A percentile compares a stretch with the other conserved stretches of the same genome.
phyloP scores from a whole-genome alignment of 257 asterid species.

The Paulownia fortunei region DNA sequence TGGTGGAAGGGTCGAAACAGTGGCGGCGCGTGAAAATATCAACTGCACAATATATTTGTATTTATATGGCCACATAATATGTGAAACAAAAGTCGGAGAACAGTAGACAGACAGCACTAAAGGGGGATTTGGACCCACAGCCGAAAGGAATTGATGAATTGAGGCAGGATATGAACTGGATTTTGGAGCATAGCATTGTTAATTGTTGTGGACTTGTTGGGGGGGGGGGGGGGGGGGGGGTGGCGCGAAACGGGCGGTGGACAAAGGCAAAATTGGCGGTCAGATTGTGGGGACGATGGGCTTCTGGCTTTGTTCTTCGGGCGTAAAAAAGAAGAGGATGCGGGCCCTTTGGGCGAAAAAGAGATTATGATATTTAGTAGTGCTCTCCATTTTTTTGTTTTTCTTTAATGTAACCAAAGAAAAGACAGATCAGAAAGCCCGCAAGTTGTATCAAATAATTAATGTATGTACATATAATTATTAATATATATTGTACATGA shows the following conservation, averaged over 20 bases:
- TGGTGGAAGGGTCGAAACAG: background rate
- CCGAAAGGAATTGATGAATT: constrained; percentile 30
- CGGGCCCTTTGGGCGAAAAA: constrained; percentile 17
- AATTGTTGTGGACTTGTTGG: background rate
- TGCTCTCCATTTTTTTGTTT: constrained; percentile 18
- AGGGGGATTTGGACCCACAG: constrained; percentile 43
- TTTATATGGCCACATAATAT: constrained; percentile 5
- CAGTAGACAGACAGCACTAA: constrained; percentile 34
- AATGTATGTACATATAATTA: constrained; percentile 11
- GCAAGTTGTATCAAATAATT: constrained; percentile 33
- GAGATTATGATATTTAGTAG: constrained; percentile 27
- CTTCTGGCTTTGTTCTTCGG: constrained; percentile 41
- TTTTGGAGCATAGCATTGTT: constrained; percentile 34
- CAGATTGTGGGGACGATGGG: constrained; percentile 56
- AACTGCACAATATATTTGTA: constrained; percentile 4
- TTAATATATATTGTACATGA: background rate
- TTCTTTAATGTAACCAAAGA: constrained; percentile 2
- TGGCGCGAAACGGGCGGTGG: constrained; percentile 30
- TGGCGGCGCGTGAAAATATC: constrained; percentile 36
- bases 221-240: too few relatives aligned
- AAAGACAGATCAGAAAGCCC: constrained; percentile 17
- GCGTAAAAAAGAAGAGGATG: constrained; percentile 22
- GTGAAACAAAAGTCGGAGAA: constrained; percentile 24
- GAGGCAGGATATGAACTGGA: constrained; percentile 52
- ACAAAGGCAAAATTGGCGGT: constrained; percentile 37